phyloP scores from a whole-genome alignment of 2,329 filamentous ascomycete genomes.

The Diaporthe helianthi region DNA sequence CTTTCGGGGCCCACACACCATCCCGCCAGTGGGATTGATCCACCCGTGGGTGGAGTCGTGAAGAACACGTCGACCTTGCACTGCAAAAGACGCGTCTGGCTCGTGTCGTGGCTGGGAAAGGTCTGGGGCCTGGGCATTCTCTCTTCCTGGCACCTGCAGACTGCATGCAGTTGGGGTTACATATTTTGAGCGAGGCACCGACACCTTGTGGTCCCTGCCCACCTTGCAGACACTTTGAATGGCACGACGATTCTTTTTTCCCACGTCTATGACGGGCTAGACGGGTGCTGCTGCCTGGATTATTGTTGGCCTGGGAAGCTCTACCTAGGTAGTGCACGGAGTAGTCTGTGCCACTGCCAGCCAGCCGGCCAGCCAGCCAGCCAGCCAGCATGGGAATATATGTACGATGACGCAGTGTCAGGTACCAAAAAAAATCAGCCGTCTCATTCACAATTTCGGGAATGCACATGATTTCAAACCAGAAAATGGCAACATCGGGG shows the following conservation, averaged over 20 bases:
- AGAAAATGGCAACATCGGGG: neutral
- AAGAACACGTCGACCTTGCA: constrained; percentile 14
- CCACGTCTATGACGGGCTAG: neutral
- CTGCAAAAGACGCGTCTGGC: constrained; percentile 4
- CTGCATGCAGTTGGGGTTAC: too few species aligned
- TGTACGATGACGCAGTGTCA: constrained; percentile 20
- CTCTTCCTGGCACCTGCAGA: too few species aligned
- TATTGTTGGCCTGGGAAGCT: neutral
- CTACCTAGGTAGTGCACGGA: too few species aligned
- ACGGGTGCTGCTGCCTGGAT: constrained; percentile 5
- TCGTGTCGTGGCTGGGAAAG: constrained; percentile 23
- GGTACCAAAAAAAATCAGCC: neutral
- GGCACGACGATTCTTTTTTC: neutral
- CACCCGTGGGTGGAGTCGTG: constrained; percentile 18
- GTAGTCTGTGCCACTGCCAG: too few species aligned
- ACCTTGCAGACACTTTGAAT: constrained; percentile 9
- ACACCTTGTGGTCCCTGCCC: constrained; percentile 11
- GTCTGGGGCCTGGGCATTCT: neutral
- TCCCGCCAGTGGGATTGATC: neutral
- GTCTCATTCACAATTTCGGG: neutral
- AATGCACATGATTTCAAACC: neutral
- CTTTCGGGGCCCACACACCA: neutral
- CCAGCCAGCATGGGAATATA: neutral
- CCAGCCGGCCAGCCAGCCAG: too few species aligned
- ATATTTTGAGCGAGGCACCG: neutral